Percentiles rank a stretch among this genome's conserved stretches.
phyloP scores from a whole-genome alignment of 2,329 filamentous ascomycete species.

The Neonectria faginata region DNA sequence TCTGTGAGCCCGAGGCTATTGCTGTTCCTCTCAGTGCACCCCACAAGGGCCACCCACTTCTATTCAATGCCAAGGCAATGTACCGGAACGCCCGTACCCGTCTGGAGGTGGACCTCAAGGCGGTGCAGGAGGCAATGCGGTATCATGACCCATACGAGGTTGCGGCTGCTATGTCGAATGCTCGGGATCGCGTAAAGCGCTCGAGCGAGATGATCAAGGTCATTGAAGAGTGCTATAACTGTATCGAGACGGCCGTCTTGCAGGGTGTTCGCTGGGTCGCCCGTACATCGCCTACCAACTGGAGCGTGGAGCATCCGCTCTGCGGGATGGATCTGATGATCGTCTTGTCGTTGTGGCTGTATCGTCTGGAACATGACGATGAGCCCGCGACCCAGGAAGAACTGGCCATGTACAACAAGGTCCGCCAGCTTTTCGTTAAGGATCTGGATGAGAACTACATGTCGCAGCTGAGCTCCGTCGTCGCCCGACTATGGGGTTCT shows the following conservation, averaged over 20 bases:
- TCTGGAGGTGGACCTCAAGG: conserved; percentile 94
- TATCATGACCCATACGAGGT: conserved; percentile 99
- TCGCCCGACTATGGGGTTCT: conserved; percentile 94
- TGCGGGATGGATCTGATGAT: conserved; percentile 98
- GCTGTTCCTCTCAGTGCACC: conserved; percentile 91
- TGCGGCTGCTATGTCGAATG: conserved; percentile 94
- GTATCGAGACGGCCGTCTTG: conserved; percentile 93
- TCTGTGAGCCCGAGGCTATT: conserved; percentile 91
- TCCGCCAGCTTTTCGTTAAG: conserved; percentile 90
- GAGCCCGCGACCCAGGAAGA: conserved; percentile 89
- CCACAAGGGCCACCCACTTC: conserved; percentile 93
- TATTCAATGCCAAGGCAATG: conserved; percentile 98
- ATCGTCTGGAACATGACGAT: conserved; percentile 98
- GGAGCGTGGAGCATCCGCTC: conserved; percentile 97
- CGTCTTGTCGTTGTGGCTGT: conserved; percentile 97
- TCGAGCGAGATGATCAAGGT: conserved; percentile 99
- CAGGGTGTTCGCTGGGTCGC: conserved; percentile 98
- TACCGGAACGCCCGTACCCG: conserved; percentile 94
- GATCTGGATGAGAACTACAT: conserved; percentile 86
- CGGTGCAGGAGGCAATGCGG: conserved; percentile 93
- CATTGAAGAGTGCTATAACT: conserved; percentile 97
- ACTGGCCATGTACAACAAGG: conserved; percentile 89
- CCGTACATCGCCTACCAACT: conserved; percentile 97
- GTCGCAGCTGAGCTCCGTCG: conserved; percentile 90
- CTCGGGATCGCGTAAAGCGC: conserved; percentile 92